Evolutionary conservation across 768 basidiomycete genomes (phyloP), one percentile per base, ranked within the genome.

Genomic region (Gloeostereum incarnatum): DNA sequence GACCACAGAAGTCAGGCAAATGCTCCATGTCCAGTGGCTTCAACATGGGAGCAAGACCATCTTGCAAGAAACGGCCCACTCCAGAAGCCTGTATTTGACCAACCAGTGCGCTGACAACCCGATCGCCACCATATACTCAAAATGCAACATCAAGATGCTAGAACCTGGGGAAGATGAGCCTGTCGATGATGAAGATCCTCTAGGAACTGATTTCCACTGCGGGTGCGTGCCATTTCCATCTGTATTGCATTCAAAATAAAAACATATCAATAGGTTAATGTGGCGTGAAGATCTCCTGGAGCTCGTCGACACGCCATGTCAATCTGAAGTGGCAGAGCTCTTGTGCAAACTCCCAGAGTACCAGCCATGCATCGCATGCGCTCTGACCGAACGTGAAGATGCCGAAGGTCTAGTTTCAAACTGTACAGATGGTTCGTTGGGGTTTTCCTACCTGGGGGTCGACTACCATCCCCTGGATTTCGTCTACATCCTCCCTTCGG

Each of bases 11-110:
- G 56, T 46, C 7, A 46, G 46, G 38, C 78, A 75, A 49, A 68
- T 63, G 58, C 77, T 81, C 39, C 84, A 87, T 53, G 81, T 69
- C 1, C 78, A 81, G 40, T 87, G 84, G 84, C 66, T 75, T 40
- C 58, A 62, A 6, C 84, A 83, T 58, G 76, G 76, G 7, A 63
- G 66, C 14, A 75, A 78, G 46, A 84, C 80, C 0, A 46, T 81
- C 7, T 59, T 85, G 1, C 77, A 83, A 45, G 76, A 87, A 46
- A 66, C 70, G 0, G 67, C 81, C 0, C 81, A 87, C 40, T 65
- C 81, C 0, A 69, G 72, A 41, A 65, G 70, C 0, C 59, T 86
- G 0, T 81, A 69, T 47, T 59, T 73, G 7, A 59, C 78, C 41
- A 55, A 71, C 17, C 59, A 64, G 5, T 87, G 84, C 45, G 74